Conservation (phyloP, 2,329 filamentous ascomycete species). For the Rutstroemia sydowiana region DNA sequence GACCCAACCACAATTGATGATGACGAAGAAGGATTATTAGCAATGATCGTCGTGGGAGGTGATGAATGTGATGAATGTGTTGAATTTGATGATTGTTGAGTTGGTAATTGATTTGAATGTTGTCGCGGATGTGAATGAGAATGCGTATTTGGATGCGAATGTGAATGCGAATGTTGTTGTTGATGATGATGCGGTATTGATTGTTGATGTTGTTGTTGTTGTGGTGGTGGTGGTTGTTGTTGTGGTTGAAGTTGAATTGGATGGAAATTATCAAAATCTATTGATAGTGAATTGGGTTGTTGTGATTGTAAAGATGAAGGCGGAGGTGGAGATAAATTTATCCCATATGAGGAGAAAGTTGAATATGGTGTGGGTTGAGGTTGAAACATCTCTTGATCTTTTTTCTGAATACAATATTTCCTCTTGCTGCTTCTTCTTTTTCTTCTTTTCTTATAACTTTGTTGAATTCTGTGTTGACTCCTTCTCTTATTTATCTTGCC, state of each 20-base stretch:
- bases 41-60: not conserved
- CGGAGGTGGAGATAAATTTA: slow-evolving; percentile 10
- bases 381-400: slow-evolving; percentile 24
- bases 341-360: slow-evolving; percentile 22
- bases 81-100: slow-evolving; percentile 16
- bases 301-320: slow-evolving; percentile 3
- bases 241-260: not conserved
- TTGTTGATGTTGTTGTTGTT: not conserved
- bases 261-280: slow-evolving; percentile 6
- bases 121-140: slow-evolving; percentile 7
- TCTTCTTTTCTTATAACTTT: not conserved
- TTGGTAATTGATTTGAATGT: not conserved
- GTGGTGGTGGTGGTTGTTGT: not conserved
- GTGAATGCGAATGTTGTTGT: not conserved
- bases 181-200: not conserved
- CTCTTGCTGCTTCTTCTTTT: not conserved
- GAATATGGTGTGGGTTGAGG: slow-evolving; percentile 27
- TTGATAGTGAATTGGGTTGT: not conserved
- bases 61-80: not conserved
- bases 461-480: not conserved
- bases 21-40: not conserved
- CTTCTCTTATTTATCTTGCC: too few species aligned
- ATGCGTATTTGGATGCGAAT: not conserved
- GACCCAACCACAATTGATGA: not conserved
- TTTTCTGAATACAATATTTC: not conserved